Evolutionary conservation across 1,284 basidiomycete species (phyloP), one percentile per base, ranked within the genome.

Genomic region (Malassezia cuniculi): DNA sequence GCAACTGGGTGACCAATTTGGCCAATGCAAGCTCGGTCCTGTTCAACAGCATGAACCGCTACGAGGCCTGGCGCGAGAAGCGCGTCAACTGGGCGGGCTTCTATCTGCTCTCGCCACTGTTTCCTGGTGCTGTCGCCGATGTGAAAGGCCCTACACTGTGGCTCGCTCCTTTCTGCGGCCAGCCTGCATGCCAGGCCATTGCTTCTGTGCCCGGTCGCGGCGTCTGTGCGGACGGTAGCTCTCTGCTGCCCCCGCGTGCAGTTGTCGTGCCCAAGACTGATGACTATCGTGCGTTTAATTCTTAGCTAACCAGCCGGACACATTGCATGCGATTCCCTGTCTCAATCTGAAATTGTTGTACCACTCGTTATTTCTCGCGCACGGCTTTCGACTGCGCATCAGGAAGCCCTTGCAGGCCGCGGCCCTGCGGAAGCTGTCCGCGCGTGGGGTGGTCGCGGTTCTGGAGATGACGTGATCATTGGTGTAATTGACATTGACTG

Each of bases 401-500:
- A 44, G 15, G 36, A 38, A 0, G 50, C 46, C 0, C 34, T 61
- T 5, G 36, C 34, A 4, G 28, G 40, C 11, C 45, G 46, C 16
- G 44, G 41, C 2, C 41, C 50, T 1, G 25, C 43, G 4, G 49
- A 50, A 10, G 27, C 30, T 4, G 36, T 36, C 9, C 34, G 31
- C 16, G 55, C 48, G 3, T 66, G 63, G 61, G 36, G 39, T 3
- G 61, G 60, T 2, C 52, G 62, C 26, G 61, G 57, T 4, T 39
- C 38, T 10, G 49, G 33, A 1, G 54, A 63, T 2, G 41, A 62
- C 2, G 33, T 67, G n/a, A 58, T 58, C 22, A 47, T 70, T 3
- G 69, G 69, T 2, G 68, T 70, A 12, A 49, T 70, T 7, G 69
- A 70, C 28, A 60, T 70, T 27, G 69, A 70, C 43, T 70, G 69